Evolutionary conservation across 345 rosid species (phyloP).

Genomic region (Eucalyptus guilfoylei): DNA sequence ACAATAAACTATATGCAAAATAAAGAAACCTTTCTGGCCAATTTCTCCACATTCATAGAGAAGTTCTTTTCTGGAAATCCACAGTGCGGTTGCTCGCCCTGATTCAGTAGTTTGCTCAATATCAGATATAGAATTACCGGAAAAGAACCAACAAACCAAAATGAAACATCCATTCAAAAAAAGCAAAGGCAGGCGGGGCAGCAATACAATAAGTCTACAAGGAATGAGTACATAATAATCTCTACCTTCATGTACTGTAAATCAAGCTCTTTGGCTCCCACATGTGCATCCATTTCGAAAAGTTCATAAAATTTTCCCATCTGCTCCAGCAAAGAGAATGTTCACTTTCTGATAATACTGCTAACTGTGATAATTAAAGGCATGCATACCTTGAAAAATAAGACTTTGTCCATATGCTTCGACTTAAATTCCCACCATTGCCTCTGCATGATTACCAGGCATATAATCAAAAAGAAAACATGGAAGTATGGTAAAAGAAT

Average conservation of each 20-base stretch:
- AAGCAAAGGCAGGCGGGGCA: background rate
- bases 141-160: background rate
- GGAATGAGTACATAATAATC: background rate
- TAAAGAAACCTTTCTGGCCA: constrained; percentile 72
- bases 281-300: constrained; percentile 98
- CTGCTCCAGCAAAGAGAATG: constrained; percentile 19
- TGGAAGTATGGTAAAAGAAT: constrained; percentile 2
- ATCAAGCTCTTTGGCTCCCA: constrained; percentile 87
- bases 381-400: constrained; percentile 77
- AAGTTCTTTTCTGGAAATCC: constrained; percentile 98
- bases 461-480: background rate
- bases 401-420: constrained; percentile 96
- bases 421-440: constrained; percentile 99
- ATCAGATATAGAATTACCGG: background rate
- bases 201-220: background rate
- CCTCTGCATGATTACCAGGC: constrained; percentile 29
- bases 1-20: background rate
- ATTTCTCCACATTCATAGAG: constrained; percentile 77
- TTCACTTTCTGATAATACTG: background rate
- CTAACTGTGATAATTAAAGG: background rate
- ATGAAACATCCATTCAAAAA: background rate
- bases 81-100: constrained; percentile 99
- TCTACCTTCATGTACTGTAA: constrained; percentile 96
- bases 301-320: constrained; percentile 99
- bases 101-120: background rate